Evolutionary conservation across 306 rosid genomes (phyloP), one percentile per base, ranked within the genome.

Genomic region (Pyrus communis): DNA sequence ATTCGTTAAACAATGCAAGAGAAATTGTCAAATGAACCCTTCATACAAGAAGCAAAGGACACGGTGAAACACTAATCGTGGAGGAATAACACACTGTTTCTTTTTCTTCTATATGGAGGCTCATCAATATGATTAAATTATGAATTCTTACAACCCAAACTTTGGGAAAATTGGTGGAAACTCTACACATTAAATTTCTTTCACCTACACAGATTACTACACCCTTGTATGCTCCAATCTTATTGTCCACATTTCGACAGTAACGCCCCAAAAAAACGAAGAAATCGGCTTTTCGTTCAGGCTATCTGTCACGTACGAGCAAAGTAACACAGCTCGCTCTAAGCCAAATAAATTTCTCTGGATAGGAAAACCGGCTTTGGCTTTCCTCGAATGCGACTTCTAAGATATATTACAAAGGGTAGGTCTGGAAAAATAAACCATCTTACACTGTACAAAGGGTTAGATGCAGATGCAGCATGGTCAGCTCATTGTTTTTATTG

Each of bases 401-500:
- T 67, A 80, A 74, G 80, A 77, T 60, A 5, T 35, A 21, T 4
- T 66, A 73, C 35, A 42, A 72, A 42, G 76, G 28, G 14, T 9
- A 45, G 27, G 69, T 18, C 55, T 21, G 0, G 7, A 40, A 40
- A 59, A 40, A 18, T 74, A 21, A 45, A 60, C 61, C 69, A 75
- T 81, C 87, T 78, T 54, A 67, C 71, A 46, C 81, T 43, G 68
- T n/a, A 69, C 82, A 38, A 67, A 15, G 57, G 67, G 78, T 75
- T 13, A 28, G 77, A 21, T 22, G 80, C 75, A 67, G 71, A 70
- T 60, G 33, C 71, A 61, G 69, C 84, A 51, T 12, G 25, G 55
- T 73, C 7, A 21, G 22, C 13, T 89, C 84, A 87, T 80, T 84
- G 89, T 86, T 89, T 85, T 85, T 9, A 90, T 92, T 64, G 64